Conservation (phyloP, 495 filamentous ascomycete species). For the Parachaetomium inaequale region DNA sequence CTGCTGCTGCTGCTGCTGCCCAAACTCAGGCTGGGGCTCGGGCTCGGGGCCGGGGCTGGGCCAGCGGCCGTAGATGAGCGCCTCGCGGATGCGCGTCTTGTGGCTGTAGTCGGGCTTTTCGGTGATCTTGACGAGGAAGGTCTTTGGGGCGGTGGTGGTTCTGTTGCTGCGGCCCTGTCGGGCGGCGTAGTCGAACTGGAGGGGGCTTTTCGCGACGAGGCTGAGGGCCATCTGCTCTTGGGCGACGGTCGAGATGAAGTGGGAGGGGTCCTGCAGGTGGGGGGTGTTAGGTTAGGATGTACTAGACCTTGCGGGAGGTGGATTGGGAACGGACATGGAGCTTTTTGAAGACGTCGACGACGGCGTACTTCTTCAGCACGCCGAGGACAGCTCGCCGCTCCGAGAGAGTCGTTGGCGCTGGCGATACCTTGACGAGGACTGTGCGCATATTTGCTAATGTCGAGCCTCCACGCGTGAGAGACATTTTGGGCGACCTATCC, state of each 20-base stretch:
- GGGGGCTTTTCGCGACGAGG: slow-evolving; percentile 30
- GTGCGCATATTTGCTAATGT: neutral
- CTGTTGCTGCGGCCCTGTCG: neutral
- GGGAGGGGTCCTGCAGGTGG: slow-evolving; percentile 33
- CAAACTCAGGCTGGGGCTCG: too few relatives aligned
- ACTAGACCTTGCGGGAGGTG: neutral
- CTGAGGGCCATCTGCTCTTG: slow-evolving; percentile 21
- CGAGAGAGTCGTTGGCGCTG: slow-evolving; percentile 58
- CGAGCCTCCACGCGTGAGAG: neutral
- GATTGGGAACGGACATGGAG: slow-evolving; percentile 51
- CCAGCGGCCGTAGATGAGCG: slow-evolving; percentile 45
- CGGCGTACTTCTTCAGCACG: slow-evolving; percentile 69
- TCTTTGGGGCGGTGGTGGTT: slow-evolving; percentile 15
- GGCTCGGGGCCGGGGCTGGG: too few relatives aligned
- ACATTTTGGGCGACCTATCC: neutral
- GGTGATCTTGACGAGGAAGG: slow-evolving; percentile 39
- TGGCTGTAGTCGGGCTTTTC: slow-evolving; percentile 37
- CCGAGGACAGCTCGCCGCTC: slow-evolving; percentile 71
- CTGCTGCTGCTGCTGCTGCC: slow-evolving; percentile 7
- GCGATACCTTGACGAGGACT: slow-evolving; percentile 53
- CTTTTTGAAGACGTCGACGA: slow-evolving; percentile 71
- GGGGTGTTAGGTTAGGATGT: neutral
- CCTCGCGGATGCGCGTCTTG: slow-evolving; percentile 29
- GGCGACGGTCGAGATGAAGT: slow-evolving; percentile 39
- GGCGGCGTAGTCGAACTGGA: slow-evolving; percentile 23